Evolutionary conservation across 148 eudicot species (phyloP).

Genomic region (Silene uniflora): DNA sequence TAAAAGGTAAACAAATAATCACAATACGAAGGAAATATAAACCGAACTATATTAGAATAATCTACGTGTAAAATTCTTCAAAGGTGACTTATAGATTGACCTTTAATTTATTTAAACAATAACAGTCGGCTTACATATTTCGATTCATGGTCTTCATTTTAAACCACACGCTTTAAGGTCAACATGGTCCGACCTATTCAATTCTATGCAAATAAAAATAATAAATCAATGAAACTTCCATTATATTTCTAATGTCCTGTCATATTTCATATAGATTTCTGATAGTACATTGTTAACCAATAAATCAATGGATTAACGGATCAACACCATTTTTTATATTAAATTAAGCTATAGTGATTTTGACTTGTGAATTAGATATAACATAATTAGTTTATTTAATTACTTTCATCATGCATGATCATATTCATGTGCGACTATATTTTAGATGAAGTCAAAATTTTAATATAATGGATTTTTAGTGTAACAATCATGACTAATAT

Average conservation of each 20-base stretch:
- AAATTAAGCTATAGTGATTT: not conserved
- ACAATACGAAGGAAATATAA: too few species aligned
- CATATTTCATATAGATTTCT: not conserved
- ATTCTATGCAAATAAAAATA: not conserved
- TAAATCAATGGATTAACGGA: not conserved
- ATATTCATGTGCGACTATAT: not conserved
- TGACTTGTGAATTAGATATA: not conserved
- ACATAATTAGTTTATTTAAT: not conserved
- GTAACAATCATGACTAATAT: too few species aligned
- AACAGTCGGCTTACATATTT: not conserved
- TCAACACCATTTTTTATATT: not conserved
- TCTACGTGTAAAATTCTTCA: not conserved
- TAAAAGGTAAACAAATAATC: too few species aligned
- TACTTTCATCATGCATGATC: conserved; percentile 15
- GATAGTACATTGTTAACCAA: conserved; percentile 17
- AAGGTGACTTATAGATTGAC: not conserved
- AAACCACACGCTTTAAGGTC: conserved; percentile 8
- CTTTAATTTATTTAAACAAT: not conserved
- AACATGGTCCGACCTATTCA: conserved; percentile 4
- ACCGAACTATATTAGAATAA: not conserved
- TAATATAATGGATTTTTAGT: too few species aligned
- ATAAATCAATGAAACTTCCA: conserved; percentile 2
- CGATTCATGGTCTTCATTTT: not conserved
- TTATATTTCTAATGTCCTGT: conserved; percentile 12
- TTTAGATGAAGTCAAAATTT: not conserved